Conservation (phyloP, 192 early-diverging fungal genomes). For the Backusella tarrabulga region DNA sequence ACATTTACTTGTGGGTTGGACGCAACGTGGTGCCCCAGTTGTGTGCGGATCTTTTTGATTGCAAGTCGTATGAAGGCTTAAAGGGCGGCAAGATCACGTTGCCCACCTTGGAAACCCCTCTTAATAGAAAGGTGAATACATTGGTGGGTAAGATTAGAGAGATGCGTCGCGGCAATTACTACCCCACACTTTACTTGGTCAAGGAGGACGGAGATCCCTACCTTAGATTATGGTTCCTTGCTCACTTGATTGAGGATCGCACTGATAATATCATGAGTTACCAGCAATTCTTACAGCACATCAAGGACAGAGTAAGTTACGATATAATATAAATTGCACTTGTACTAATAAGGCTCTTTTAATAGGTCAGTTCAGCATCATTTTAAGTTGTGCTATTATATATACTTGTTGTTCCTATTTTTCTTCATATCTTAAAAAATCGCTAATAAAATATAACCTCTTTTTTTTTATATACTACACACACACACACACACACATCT, state of each 20-base stretch:
- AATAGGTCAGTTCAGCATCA: conserved; percentile 12
- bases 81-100: conserved; percentile 73
- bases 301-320: conserved; percentile 66
- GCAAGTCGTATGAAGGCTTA: conserved; percentile 73
- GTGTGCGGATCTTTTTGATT: conserved; percentile 73
- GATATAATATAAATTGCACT: too few species aligned
- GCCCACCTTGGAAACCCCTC: conserved; percentile 65
- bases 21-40: conserved; percentile 76
- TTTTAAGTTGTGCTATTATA: background rate
- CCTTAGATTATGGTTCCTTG: conserved; percentile 80
- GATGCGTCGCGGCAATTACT: conserved; percentile 65
- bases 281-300: conserved; percentile 69
- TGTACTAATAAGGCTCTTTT: too few species aligned
- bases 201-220: conserved; percentile 91
- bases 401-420: background rate
- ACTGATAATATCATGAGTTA: conserved; percentile 76
- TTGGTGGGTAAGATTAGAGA: conserved; percentile 74
- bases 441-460: conserved; percentile 11
- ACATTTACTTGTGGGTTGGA: conserved; percentile 90
- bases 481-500: background rate
- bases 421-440: background rate
- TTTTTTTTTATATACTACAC: background rate
- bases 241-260: conserved; percentile 91
- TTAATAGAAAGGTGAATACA: conserved; percentile 69
- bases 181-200: conserved; percentile 78